A percentile compares a stretch with the other conserved stretches of the same genome.
phyloP scores from a whole-genome alignment of 305 asterid species.

The Rubia peregrina region DNA sequence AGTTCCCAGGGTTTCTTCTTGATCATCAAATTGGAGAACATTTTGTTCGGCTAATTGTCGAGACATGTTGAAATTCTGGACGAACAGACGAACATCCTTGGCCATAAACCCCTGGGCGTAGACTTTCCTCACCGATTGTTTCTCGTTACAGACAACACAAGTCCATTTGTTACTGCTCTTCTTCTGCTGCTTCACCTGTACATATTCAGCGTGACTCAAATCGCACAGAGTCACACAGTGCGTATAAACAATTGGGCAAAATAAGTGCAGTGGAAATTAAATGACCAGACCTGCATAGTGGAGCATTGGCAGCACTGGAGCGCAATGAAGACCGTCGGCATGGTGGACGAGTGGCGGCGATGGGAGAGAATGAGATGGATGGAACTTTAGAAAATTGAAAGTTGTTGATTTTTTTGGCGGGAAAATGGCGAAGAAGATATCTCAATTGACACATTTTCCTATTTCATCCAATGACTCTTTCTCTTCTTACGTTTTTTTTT shows the following conservation, averaged over 20 bases:
- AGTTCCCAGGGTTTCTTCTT: constrained; percentile 14
- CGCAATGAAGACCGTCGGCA: constrained; percentile 66
- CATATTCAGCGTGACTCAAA: neutral
- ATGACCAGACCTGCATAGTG: constrained; percentile 65
- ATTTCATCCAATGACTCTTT: rapidly evolving
- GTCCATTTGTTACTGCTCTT: constrained; percentile 86
- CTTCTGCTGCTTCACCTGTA: constrained; percentile 93
- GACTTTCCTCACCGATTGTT: constrained; percentile 65
- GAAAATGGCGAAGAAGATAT: neutral
- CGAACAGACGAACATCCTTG: constrained; percentile 65
- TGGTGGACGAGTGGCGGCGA: constrained; percentile 9
- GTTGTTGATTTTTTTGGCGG: neutral
- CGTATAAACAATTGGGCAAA: constrained; percentile 1
- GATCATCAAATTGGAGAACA: constrained; percentile 14
- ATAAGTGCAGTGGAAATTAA: neutral
- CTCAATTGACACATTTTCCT: too few species aligned
- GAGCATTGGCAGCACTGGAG: constrained; percentile 73
- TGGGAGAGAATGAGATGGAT: neutral
- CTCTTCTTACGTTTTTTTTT: rapidly evolving
- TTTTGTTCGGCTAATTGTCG: constrained; percentile 53
- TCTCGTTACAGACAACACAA: constrained; percentile 87
- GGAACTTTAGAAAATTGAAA: neutral
- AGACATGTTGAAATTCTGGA: constrained; percentile 85
- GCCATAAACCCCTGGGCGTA: constrained; percentile 65
- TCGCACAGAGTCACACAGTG: neutral